Base-by-base conservation (phyloP, 1,139 yeast genomes). In the Yamadazyma atlantica region DNA sequence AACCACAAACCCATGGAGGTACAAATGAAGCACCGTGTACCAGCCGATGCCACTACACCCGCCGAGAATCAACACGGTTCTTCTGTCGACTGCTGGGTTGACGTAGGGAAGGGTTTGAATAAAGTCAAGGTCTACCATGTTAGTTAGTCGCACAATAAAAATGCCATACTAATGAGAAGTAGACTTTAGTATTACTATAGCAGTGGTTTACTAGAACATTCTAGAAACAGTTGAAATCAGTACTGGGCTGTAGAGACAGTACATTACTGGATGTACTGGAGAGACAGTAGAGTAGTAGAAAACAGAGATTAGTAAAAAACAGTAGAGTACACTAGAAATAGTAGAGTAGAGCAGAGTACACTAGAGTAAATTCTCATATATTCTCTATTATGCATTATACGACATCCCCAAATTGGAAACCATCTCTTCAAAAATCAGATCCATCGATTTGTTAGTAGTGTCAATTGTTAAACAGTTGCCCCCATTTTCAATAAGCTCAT, bases 41-140 rank as follows among this genome's bases (percentile, higher is more conserved):
- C 80, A 85, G 4, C 96, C 96, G 16, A 85, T 73, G 0, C 95
- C 95, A 32, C 83, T 73, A 52, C 82, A 85, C 4, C 89, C 95
- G 1, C 95, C 95, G 0, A 94, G 83, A 22, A 87, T 78, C 5
- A 86, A 60, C 0, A 84, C 89, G 2, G 84, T 82, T 41, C 77
- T 66, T 19, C 85, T 66, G 15, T 73, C 74, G 10, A 31, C 42
- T 4, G 41, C 35, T 0, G 78, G 77, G 40, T 72, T 57, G 25
- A 57, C 50, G 47, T 68, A 73, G 1, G 72, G 71, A 8, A 68
- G 61, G 1, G 57, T 40, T 10, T 43, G 40, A 9, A 46, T 40
- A 29, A 34, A 33, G 13, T 48, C 47, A 3, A 66, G 62, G 29
- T 64, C 52, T 36, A 50, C 36, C 40, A 40, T 42, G 17, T n/a